Conservation (phyloP, 2,329 filamentous ascomycete genomes). For the Colletotrichum viniferum region DNA sequence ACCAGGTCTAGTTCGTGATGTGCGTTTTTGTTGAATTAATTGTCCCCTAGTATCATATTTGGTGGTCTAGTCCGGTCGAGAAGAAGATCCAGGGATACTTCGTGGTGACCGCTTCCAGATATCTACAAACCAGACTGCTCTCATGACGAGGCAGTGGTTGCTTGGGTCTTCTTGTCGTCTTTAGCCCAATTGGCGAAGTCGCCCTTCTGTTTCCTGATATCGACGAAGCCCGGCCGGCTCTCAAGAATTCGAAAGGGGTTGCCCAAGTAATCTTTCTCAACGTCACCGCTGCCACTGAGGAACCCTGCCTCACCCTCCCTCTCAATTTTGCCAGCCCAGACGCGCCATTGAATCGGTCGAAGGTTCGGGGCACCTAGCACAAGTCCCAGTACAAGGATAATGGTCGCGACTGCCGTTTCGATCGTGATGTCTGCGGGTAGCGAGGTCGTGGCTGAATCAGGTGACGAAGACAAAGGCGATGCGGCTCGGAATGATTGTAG, state of each 20-base stretch:
- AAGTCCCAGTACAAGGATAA: conserved; percentile 83
- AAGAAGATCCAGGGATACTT: neutral
- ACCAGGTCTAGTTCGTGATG: neutral
- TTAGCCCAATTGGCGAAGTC: conserved; percentile 81
- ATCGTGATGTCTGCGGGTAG: conserved; percentile 87
- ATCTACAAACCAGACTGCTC: neutral
- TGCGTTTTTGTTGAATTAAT: neutral
- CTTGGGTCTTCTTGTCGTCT: conserved; percentile 25
- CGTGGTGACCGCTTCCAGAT: neutral
- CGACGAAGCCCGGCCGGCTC: conserved; percentile 81
- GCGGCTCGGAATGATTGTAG: conserved; percentile 65
- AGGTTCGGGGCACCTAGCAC: conserved; percentile 78
- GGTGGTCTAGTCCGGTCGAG: neutral
- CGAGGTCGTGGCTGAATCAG: conserved; percentile 49
- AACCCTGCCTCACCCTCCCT: conserved; percentile 70
- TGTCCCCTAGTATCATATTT: neutral
- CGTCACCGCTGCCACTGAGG: conserved; percentile 62
- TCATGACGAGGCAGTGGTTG: neutral
- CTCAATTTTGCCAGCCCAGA: conserved; percentile 86
- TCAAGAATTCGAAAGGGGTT: conserved; percentile 85
- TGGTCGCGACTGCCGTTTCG: conserved; percentile 81
- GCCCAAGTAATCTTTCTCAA: conserved; percentile 71
- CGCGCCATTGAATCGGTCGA: conserved; percentile 82
- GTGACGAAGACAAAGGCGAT: conserved; percentile 36
- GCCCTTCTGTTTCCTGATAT: conserved; percentile 80